Evolutionary conservation across 768 basidiomycete genomes (phyloP).

Genomic region (Mycena crocata): DNA sequence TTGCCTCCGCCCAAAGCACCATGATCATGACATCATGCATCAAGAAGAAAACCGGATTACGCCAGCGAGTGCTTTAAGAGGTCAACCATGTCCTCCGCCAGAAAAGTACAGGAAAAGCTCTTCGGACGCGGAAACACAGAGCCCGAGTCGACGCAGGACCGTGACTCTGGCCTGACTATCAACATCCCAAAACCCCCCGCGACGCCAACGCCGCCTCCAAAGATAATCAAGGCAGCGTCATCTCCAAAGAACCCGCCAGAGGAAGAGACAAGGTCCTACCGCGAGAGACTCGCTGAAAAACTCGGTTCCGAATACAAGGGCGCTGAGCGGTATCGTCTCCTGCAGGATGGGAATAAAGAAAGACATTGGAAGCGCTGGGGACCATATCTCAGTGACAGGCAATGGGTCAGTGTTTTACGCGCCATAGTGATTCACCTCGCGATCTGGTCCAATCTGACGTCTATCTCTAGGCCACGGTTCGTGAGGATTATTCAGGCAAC

Average conservation of each 20-base stretch:
- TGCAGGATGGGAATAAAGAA: slow-evolving; percentile 82
- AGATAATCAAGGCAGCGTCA: slow-evolving; percentile 53
- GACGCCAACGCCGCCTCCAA: slow-evolving; percentile 58
- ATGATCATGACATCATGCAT: slow-evolving; percentile 2
- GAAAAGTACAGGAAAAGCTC: slow-evolving; percentile 79
- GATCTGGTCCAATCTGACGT: slow-evolving; percentile 9
- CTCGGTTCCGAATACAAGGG: slow-evolving; percentile 83
- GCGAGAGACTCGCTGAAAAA: slow-evolving; percentile 71
- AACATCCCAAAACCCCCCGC: slow-evolving; percentile 70
- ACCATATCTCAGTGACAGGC: slow-evolving; percentile 95
- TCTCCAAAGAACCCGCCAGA: slow-evolving; percentile 46
- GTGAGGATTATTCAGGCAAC: slow-evolving; percentile 97
- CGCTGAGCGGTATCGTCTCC: slow-evolving; percentile 85
- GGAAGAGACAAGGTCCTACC: slow-evolving; percentile 53
- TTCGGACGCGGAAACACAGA: slow-evolving; percentile 57
- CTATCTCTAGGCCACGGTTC: slow-evolving; percentile 86
- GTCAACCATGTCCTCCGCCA: slow-evolving; percentile 55
- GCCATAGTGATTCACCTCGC: too few species aligned
- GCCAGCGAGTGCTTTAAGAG: too few species aligned
- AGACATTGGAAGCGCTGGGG: slow-evolving; percentile 99
- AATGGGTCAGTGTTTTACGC: slow-evolving; percentile 88
- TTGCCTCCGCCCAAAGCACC: not conserved
- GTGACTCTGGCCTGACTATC: slow-evolving; percentile 64
- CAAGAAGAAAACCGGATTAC: too few species aligned
- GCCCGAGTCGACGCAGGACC: slow-evolving; percentile 9